Conservation (phyloP, 2,329 filamentous ascomycete genomes). For the Neopestalotiopsis clavispora region DNA sequence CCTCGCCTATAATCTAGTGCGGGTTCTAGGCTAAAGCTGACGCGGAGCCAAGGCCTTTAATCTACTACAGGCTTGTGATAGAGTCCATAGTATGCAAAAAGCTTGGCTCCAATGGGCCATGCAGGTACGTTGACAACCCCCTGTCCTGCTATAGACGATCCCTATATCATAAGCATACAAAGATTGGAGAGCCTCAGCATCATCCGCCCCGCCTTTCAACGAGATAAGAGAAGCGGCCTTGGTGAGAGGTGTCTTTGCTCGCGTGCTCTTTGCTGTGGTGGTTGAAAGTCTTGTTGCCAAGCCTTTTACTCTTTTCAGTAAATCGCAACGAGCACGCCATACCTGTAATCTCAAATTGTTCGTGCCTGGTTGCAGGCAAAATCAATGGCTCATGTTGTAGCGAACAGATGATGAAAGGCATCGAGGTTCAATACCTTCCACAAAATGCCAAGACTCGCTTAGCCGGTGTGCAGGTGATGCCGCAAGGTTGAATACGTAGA, state of each 20-base stretch:
- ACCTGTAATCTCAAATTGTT: background rate
- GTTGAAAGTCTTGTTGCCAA: background rate
- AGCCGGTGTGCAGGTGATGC: background rate
- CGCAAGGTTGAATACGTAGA: background rate
- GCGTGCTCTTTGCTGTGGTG: background rate
- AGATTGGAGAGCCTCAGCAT: background rate
- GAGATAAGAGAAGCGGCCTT: background rate
- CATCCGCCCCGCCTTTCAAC: background rate
- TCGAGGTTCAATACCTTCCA: constrained; percentile 3
- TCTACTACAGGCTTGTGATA: constrained; percentile 10
- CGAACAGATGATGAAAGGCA: background rate
- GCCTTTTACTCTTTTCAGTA: background rate
- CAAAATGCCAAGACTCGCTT: constrained; percentile 12
- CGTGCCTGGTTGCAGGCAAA: background rate
- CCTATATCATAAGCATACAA: background rate
- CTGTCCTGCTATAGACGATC: constrained; percentile 4
- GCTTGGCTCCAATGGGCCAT: constrained; percentile 6
- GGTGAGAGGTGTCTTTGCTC: background rate
- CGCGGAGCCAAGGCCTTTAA: constrained; percentile 14
- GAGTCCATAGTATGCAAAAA: background rate
- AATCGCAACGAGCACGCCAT: background rate
- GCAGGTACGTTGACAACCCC: background rate
- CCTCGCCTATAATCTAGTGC: constrained; percentile 3
- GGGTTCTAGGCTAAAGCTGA: constrained; percentile 6
- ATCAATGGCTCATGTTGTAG: background rate